These are phyloP conservation scores for Penicillium cinerascens DNA, from an alignment of 495 filamentous ascomycete genomes.

Conservation along the genomic window DNA sequence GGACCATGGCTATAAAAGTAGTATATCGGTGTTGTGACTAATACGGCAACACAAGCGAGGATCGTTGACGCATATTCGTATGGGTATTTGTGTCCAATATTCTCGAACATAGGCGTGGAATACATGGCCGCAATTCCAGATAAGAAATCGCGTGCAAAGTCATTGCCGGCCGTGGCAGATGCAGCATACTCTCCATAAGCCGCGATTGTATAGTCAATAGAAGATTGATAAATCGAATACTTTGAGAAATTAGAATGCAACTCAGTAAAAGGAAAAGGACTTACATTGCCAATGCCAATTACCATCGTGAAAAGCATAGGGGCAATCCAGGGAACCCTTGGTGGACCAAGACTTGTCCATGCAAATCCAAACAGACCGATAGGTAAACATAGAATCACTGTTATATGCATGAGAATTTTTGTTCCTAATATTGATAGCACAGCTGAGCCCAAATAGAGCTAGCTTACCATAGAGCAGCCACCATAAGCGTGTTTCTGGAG, in stretches of 20 bases:
- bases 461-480: conserved; percentile 41
- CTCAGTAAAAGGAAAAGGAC: not conserved
- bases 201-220: conserved; percentile 73
- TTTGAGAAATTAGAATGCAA: not conserved
- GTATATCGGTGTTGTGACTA: conserved; percentile 40
- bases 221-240: conserved; percentile 66
- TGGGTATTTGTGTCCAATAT: not conserved
- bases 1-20: conserved; percentile 43
- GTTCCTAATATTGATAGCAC: too few relatives aligned
- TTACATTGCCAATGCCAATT: conserved; percentile 54
- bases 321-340: conserved; percentile 51
- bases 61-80: not conserved
- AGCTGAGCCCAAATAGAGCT: too few relatives aligned
- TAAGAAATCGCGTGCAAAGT: conserved; percentile 35
- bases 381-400: conserved; percentile 50
- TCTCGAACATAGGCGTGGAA: conserved; percentile 25
- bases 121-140: conserved; percentile 35
- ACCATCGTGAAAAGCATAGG: conserved; percentile 52
- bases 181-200: conserved; percentile 69
- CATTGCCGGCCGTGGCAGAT: conserved; percentile 67
- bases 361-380: conserved; percentile 63
- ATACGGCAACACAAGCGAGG: conserved; percentile 15
- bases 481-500: conserved; percentile 20
- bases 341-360: conserved; percentile 54
- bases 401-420: not conserved